These are phyloP conservation scores for Bonia amplexicaulis DNA, from an alignment of 176 grass and related monocot species.

Conservation along the genomic window DNA sequence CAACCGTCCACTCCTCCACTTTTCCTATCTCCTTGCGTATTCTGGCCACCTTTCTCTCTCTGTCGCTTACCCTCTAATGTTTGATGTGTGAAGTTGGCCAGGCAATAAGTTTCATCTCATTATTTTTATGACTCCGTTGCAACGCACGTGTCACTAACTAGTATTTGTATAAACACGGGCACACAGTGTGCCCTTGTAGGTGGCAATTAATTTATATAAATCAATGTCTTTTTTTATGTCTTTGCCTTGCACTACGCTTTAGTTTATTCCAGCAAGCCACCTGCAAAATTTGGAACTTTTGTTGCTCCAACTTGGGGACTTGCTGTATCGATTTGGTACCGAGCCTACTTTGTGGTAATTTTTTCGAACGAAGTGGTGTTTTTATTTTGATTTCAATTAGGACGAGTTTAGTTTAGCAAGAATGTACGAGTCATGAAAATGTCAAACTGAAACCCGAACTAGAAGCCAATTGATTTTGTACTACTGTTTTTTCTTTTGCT, in stretches of 20 bases:
- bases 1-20: too few relatives aligned
- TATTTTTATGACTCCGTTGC: too few relatives aligned
- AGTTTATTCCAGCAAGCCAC: neutral
- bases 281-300: neutral
- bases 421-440: neutral
- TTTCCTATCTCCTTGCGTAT: too few relatives aligned
- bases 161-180: neutral
- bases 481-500: neutral
- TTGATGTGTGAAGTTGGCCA: too few relatives aligned
- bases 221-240: neutral
- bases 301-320: neutral
- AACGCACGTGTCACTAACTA: too few relatives aligned
- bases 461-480: neutral
- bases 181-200: slow-evolving; percentile 28
- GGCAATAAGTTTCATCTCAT: too few relatives aligned
- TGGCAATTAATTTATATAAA: neutral
- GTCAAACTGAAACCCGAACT: neutral
- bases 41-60: too few relatives aligned
- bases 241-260: neutral
- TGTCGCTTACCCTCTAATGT: too few relatives aligned
- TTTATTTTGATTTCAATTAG: neutral
- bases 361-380: neutral
- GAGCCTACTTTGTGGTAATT: too few relatives aligned
- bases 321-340: neutral
- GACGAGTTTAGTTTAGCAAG: neutral